Evolutionary conservation across 371 early-diverging fungal species (phyloP).

Genomic region (Rhizopus arrhizus): DNA sequence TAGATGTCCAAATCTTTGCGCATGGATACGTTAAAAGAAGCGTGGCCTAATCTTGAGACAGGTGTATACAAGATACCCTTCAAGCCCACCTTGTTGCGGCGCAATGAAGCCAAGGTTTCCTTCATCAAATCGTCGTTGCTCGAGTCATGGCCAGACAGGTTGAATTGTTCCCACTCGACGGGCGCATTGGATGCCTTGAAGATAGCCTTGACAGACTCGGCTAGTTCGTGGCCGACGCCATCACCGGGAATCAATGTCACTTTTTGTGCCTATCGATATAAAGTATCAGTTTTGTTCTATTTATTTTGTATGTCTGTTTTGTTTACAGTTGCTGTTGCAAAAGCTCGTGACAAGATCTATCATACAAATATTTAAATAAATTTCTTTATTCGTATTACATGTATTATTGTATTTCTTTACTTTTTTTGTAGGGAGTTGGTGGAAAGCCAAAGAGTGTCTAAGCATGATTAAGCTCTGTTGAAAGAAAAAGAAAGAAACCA

Average conservation of each 20-base stretch:
- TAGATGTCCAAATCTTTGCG: constrained; percentile 96
- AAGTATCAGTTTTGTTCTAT: background rate
- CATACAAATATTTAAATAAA: too few relatives aligned
- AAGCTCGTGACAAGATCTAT: background rate
- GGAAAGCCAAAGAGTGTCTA: too few relatives aligned
- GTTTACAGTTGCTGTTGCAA: constrained; percentile 4
- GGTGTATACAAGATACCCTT: constrained; percentile 97
- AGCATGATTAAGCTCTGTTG: too few relatives aligned
- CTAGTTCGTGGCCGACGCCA: constrained; percentile 93
- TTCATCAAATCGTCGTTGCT: constrained; percentile 74
- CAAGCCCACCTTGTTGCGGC: constrained; percentile 93
- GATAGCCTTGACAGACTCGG: constrained; percentile 88
- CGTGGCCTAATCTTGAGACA: constrained; percentile 80
- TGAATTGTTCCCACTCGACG: constrained; percentile 93
- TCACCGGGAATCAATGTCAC: constrained; percentile 98
- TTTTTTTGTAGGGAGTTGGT: too few relatives aligned
- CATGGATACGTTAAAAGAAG: constrained; percentile 92
- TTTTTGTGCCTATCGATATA: background rate
- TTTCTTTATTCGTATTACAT: too few relatives aligned
- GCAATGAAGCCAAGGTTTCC: constrained; percentile 86
- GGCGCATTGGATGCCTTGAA: constrained; percentile 92
- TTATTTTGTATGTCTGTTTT: background rate
- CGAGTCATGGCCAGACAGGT: constrained; percentile 86
- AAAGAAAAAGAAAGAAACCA: too few relatives aligned
- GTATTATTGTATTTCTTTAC: too few relatives aligned